Base-by-base conservation (phyloP, 176 grass and related monocot species). In the Cenchrus americanus region DNA sequence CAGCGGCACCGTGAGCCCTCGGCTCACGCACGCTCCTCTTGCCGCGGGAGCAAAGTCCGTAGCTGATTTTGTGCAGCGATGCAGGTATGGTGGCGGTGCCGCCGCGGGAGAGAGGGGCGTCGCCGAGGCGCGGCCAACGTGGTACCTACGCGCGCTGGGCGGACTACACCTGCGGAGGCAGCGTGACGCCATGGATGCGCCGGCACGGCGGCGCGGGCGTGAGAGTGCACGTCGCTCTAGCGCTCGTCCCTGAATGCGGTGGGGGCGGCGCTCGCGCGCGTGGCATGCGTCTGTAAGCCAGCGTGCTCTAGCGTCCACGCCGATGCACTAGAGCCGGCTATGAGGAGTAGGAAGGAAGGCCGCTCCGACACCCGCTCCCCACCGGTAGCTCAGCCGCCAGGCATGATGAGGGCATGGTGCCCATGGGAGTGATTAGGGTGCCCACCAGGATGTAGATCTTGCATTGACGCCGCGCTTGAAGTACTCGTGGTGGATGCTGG, bases 251-350 rank as follows among this genome's bases (percentile, higher is more conserved):
- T 84, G 0, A 94, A 86, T 80, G 86, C 81, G 24, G 49, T 63
- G 2, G 88, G 81, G 11, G 64, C 75, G 8, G 88, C 86, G 15
- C 67, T 92, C 23, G 84, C 90, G 15, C 58, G 88, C 61, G 11
- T 21, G 42, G 82, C 84, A 8, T 93, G 95, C 57, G 27, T 88
- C 14, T 90, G 88, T 37, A 66, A 82, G 0, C 88, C 90, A 1
- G 69, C 87, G 51, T 94, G 90, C 60, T 82, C 95, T 37, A 81
- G 70, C 15, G 65, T 40, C 53, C 88, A 90, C 9, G 77, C 77
- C 68, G 62, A 83, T 69, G 23, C 84, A 78, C 46, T 66, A 86
- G 26, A 65, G 65, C 22, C 50, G 46, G 8, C 89, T 76, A 30
- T 51, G 62, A 44, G 5, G 51, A 88, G 27, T 62, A 44, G 5